Base-by-base conservation (phyloP, 106 monocot species). In the Acorus gramineus region DNA sequence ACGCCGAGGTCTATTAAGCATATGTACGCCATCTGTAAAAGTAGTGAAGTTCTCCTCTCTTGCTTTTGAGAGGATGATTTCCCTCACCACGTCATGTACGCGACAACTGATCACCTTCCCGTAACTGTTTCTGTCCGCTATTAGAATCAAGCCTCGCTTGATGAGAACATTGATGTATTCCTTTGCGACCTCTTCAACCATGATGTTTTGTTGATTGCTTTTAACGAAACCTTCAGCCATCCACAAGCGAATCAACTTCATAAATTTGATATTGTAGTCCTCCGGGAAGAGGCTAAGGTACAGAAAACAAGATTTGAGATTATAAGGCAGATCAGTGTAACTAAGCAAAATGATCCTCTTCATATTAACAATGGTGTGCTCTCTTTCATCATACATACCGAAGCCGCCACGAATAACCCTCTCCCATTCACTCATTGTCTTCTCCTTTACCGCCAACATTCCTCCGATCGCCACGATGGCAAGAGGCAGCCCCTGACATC, bases 251-350 rank as follows among this genome's bases (percentile, higher is more conserved):
- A 76, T 64, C 47, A 80, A 51, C 3, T 56, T 67, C 6, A 62
- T 76, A 42, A 63, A 63, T 7, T 67, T 75, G 4, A 76, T n/a
- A 4, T 56, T 7, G 53, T 48, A 63, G 11, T 52, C 66, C 49
- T 65, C 68, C 0, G 80, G 80, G 49, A 80, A 80, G 4, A 75
- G 50, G 63, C 62, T 68, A 66, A 74, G 74, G 52, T 80, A 80
- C 53, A 80, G 50, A 48, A 80, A 66, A 56, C 79, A 80, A 46
- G 48, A 64, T 7, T 79, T 79, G 49, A 74, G 63, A 46, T 9
- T 13, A 43, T 73, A 49, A 59, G 73, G 64, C 5, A 79, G 54
- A 54, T 79, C 72, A 74, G 43, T 69, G 60, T 66, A 67, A 59
- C 79, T 79, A 42, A 67, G 10, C 49, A 8, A 59, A 10, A 79